phyloP scores from a whole-genome alignment of 148 eudicot genomes.

The Linanthus parryae region DNA sequence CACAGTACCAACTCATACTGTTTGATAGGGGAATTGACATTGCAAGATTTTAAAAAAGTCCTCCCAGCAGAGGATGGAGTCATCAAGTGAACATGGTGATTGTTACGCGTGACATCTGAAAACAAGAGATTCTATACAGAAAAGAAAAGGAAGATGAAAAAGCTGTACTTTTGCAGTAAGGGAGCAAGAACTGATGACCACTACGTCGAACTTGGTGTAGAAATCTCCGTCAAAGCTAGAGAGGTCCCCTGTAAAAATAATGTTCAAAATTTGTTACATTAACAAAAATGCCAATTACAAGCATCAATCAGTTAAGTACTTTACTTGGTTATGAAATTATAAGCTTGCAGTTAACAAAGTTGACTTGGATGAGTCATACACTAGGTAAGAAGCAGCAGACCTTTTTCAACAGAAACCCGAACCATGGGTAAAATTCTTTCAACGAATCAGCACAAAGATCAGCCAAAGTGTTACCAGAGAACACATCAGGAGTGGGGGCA shows the following conservation, averaged over 20 bases:
- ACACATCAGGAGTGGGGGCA: slow-evolving; percentile 37
- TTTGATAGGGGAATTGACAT: no score
- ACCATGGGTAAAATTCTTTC: slow-evolving; percentile 94
- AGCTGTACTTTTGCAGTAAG: slow-evolving; percentile 52
- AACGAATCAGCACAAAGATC: slow-evolving; percentile 81
- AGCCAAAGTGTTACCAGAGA: slow-evolving; percentile 52
- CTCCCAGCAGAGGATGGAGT: no score
- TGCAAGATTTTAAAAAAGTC: no score
- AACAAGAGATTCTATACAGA: background rate
- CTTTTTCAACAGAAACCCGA: slow-evolving; percentile 77
- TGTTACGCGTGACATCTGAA: no score
- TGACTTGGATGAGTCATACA: no score
- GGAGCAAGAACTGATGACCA: slow-evolving; percentile 72
- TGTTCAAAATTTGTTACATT: background rate
- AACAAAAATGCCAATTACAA: background rate
- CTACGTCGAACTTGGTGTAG: slow-evolving; percentile 74
- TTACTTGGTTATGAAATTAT: no score
- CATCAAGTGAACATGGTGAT: no score
- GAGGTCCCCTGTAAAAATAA: slow-evolving; percentile 57
- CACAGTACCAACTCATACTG: no score
- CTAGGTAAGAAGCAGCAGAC: no score
- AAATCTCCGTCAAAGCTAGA: slow-evolving; percentile 51
- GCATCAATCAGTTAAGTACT: background rate
- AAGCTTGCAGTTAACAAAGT: no score
- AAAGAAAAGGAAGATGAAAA: background rate